Conservation (phyloP, 257 asterid genomes). For the Nemophila menziesii region DNA sequence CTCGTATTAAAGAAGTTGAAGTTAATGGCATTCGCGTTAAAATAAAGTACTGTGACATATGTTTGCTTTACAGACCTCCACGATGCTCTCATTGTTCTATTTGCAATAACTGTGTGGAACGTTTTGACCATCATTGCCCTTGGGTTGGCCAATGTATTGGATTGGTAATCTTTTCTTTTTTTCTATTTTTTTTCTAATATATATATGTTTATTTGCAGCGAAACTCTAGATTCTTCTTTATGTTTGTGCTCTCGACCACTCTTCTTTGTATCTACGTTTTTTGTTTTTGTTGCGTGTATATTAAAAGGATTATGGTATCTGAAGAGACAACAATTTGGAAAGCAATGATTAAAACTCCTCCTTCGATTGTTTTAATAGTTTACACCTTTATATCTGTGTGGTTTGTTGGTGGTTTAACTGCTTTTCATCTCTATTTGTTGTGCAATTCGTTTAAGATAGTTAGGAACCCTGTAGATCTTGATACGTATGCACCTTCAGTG, state of each 20-base stretch:
- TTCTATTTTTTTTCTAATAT: too few relatives aligned
- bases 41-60: slow-evolving; percentile 88
- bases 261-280: slow-evolving; percentile 78
- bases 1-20: slow-evolving; percentile 82
- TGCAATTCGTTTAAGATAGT: slow-evolving; percentile 31
- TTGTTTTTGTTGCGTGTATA: slow-evolving; percentile 89
- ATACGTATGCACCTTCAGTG: slow-evolving; percentile 60
- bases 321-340: slow-evolving; percentile 66
- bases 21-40: slow-evolving; percentile 75
- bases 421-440: slow-evolving; percentile 79
- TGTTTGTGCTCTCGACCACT: slow-evolving; percentile 94
- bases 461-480: slow-evolving; percentile 72
- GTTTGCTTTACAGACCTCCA: slow-evolving; percentile 97
- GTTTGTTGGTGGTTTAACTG: slow-evolving; percentile 96
- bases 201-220: slow-evolving; percentile 66
- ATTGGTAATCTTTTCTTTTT: slow-evolving; percentile 38
- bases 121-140: slow-evolving; percentile 96
- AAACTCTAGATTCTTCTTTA: slow-evolving; percentile 95
- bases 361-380: slow-evolving; percentile 71
- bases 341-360: slow-evolving; percentile 87
- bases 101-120: slow-evolving; percentile 90
- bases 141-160: slow-evolving; percentile 99
- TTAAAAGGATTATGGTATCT: slow-evolving; percentile 54
- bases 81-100: slow-evolving; percentile 98
- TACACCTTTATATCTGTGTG: slow-evolving; percentile 87